Evolutionary conservation across 2,329 filamentous ascomycete species (phyloP).

Genomic region (Aureobasidium sp.): DNA sequence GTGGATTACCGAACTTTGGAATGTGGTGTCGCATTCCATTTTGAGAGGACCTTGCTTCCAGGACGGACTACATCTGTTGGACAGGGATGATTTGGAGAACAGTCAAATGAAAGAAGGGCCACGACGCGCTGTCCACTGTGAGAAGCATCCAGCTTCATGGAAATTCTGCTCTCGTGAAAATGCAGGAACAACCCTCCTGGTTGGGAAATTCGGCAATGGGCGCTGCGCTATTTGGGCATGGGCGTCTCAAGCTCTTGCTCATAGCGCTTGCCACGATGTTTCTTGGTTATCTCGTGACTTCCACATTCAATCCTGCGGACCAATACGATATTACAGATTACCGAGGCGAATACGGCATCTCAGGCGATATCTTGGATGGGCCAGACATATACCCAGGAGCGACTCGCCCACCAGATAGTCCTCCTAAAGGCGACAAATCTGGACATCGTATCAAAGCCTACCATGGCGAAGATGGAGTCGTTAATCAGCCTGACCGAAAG

Average conservation of each 20-base stretch:
- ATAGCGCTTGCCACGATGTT: constrained; percentile 22
- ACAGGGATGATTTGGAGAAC: neutral
- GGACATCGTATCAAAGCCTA: neutral
- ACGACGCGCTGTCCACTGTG: neutral
- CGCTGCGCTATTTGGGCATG: constrained; percentile 14
- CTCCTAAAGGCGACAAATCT: neutral
- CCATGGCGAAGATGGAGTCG: constrained; percentile 8
- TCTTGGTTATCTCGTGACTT: constrained; percentile 26
- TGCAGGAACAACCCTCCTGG: constrained; percentile 15
- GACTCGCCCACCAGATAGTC: neutral
- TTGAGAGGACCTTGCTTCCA: constrained; percentile 6
- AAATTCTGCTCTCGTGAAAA: neutral
- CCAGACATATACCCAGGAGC: constrained; percentile 18
- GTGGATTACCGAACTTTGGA: neutral
- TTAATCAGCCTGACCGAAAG: constrained; percentile 11
- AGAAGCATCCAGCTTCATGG: neutral
- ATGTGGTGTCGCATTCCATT: constrained; percentile 9
- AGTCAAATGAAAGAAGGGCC: neutral
- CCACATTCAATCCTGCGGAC: constrained; percentile 18
- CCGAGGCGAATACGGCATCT: constrained; percentile 16
- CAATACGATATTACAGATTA: neutral
- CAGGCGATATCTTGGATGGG: constrained; percentile 20
- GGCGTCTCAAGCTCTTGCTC: constrained; percentile 20
- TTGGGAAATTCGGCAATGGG: neutral
- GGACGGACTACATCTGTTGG: neutral